Evolutionary conservation across 148 eudicot species (phyloP), one percentile per base, ranked within the genome.

Genomic region (Camellia sinensis): DNA sequence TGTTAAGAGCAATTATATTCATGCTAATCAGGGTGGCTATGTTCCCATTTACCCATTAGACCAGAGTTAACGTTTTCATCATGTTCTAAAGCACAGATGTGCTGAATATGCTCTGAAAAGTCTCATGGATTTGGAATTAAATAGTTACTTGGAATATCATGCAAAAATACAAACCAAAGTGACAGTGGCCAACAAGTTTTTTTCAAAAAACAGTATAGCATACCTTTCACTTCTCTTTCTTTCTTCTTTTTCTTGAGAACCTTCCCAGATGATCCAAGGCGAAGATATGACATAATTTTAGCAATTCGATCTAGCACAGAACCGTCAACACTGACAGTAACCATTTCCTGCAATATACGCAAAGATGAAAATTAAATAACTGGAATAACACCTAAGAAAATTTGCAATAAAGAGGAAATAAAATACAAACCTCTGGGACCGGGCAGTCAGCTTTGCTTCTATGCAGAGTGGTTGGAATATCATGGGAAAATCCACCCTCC

Each of bases 361-460:
- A 69, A 77, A n/a, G 13, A 74, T 70, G 56, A 76, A 75, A 78
- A 62, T 76, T 29, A 73, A 29, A 69, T 77, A 69, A 40, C 21
- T 14, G 21, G 10, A 5, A 60, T 10, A 73, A 37, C 59, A 78
- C 15, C 15, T 14, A 37, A 52, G 13, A 21, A 54, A 70, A 48
- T 45, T 11, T 18, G 56, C 37, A 29, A 29, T 45, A 6, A 46
- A 6, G 50, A 71, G 57, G 22, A 57, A 57, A n/a, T 45, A 40
- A 56, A 41, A 52, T 3, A 69, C 50, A 21, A 74, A 95, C 99
- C 99, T 96, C 99, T 54, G 97, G 99, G 40, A 92, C 91, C 71
- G 98, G 99, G 77, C 99, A 96, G 63, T 96, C 99, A 71, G 98
- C 98, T 90, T 93, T 96, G 81, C 99, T 96, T 87, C 99, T 90